Conservation (phyloP, 805 yeast species). For the Pichia membranifaciens region DNA sequence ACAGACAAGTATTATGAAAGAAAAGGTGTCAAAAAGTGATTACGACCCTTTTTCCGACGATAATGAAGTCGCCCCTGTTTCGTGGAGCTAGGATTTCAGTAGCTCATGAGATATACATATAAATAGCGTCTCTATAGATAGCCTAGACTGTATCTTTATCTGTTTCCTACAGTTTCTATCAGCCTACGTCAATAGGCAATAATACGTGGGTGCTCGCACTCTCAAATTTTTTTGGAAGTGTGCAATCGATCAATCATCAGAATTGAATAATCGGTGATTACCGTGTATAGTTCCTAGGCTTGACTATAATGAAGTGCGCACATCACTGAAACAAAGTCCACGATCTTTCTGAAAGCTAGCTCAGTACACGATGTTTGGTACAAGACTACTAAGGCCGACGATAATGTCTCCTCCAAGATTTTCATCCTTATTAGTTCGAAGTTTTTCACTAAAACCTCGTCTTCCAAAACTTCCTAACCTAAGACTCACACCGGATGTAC, state of each 20-base stretch:
- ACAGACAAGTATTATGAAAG: not conserved
- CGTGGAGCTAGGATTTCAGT: slow-evolving; percentile 23
- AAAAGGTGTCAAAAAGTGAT: slow-evolving; percentile 14
- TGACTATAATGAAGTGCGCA: no score
- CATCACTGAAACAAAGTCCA: no score
- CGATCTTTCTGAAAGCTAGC: not conserved
- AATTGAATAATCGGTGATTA: no score
- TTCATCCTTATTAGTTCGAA: slow-evolving; percentile 1
- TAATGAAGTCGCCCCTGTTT: slow-evolving; percentile 25
- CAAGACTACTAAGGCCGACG: slow-evolving; percentile 8
- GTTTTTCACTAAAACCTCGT: slow-evolving; percentile 21
- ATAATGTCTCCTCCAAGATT: not conserved
- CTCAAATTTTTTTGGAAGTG: no score
- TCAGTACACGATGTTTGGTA: slow-evolving; percentile 3
- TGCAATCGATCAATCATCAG: no score
- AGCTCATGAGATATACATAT: no score
- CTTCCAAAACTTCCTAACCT: slow-evolving; percentile 24
- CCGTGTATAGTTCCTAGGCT: no score
- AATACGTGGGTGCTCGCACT: no score
- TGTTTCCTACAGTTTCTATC: no score
- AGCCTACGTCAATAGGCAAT: no score
- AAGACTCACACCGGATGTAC: slow-evolving; percentile 70
- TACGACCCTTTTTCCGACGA: slow-evolving; percentile 32
- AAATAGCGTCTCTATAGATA: no score
- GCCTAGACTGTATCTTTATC: no score